A percentile compares a stretch with the other conserved stretches of the same genome.
phyloP scores from a whole-genome alignment of 2,329 filamentous ascomycete species.

The Ceratocystis destructans region DNA sequence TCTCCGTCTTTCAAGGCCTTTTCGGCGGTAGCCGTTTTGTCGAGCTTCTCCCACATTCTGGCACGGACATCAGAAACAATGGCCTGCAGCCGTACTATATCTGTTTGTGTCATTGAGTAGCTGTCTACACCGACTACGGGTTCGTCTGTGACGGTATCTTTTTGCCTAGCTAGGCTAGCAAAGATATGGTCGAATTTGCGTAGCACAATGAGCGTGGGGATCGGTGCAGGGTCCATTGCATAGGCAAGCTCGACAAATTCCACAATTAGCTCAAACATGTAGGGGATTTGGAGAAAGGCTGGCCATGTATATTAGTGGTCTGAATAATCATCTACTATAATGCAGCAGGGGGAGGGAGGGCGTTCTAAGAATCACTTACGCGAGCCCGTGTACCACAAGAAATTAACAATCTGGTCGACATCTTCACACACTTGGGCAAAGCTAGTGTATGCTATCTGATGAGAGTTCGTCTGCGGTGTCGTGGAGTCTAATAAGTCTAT shows the following conservation, averaged over 20 bases:
- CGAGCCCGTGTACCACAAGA: conserved; percentile 77
- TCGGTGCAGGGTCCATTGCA: conserved; percentile 34
- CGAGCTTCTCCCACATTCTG: conserved; percentile 31
- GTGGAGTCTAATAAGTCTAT: background rate
- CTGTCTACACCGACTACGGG: conserved; percentile 57
- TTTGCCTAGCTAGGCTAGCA: conserved; percentile 55
- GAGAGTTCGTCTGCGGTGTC: conserved; percentile 33
- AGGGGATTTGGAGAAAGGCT: conserved; percentile 44
- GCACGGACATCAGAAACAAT: conserved; percentile 65
- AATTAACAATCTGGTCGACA: conserved; percentile 59
- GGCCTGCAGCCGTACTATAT: conserved; percentile 78
- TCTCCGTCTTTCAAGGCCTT: background rate
- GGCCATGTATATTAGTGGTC: conserved; percentile 20
- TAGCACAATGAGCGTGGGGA: conserved; percentile 55
- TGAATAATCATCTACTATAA: background rate
- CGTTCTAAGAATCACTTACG: conserved; percentile 40
- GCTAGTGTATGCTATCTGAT: conserved; percentile 40
- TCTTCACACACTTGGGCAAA: conserved; percentile 62
- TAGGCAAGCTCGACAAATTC: conserved; percentile 57
- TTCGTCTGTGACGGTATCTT: conserved; percentile 51
- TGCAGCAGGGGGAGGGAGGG: no score
- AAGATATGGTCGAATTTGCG: conserved; percentile 76
- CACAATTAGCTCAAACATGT: conserved; percentile 66
- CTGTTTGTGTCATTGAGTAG: conserved; percentile 40
- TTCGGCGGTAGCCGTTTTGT: conserved; percentile 25